Base-by-base conservation (phyloP, 176 grass and related monocot genomes). In the Microstegium vimineum region DNA sequence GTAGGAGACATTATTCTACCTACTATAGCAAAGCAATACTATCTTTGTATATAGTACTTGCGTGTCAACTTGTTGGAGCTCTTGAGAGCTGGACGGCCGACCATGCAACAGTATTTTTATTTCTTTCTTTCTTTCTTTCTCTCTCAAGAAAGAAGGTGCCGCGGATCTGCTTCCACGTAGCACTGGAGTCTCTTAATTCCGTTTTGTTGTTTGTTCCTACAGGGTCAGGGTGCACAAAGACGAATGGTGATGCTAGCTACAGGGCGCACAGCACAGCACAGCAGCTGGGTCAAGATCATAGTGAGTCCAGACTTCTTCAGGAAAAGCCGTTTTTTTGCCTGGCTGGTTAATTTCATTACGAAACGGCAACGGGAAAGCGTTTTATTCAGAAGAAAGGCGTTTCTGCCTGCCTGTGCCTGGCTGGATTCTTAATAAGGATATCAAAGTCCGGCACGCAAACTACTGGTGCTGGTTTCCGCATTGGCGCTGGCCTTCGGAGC, bases 91-190 rank as follows among this genome's bases (percentile, higher is more conserved):
- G 57, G n/a, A 61, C 56, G 46, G 5, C 46, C 46, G 46, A 49
- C 79, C 17, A 60, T 20, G 33, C 16, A 16, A 16, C 25, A 2
- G 25, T 62, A 62, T 27, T 14, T 30, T 62, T n/a, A n/a, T n/a
- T n/a, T n/a, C n/a, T n/a, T n/a, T n/a, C n/a, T n/a, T n/a, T n/a
- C n/a, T n/a, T n/a, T n/a, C n/a, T n/a, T n/a, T n/a, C n/a, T n/a
- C n/a, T 5, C 27, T 30, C 28, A 6, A 6, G 28, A 4, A 62
- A 31, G 9, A 43, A 43, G 8, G 37, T 38, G 37, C 26, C 13
- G 26, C 20, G 73, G 63, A 77, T 77, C 63, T 42, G 35, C 46
- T 84, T 68, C 43, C 82, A 67, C 81, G 57, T 83, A 28, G 81
- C 81, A 16, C 37, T 1, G 5, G 10, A 33, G 30, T 17, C 30